These are phyloP conservation scores for Hypoxylon lenormandii DNA, from an alignment of 495 filamentous ascomycete species.

Conservation along the genomic window DNA sequence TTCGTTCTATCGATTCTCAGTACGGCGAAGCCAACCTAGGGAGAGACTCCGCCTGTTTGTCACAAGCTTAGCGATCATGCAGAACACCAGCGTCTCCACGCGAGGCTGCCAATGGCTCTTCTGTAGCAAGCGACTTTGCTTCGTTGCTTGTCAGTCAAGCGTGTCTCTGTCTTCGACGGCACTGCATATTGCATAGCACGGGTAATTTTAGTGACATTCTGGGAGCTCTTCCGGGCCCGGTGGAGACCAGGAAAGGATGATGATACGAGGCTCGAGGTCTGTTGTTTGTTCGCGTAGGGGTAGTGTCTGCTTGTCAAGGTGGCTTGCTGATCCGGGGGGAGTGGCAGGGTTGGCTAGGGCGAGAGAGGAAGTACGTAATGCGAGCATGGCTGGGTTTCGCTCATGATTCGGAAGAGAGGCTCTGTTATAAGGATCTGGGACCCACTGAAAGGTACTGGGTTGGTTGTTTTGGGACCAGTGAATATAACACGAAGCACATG, in stretches of 20 bases:
- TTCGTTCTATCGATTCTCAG: not conserved
- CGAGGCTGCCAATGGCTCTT: conserved; percentile 26
- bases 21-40: not conserved
- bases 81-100: conserved; percentile 23
- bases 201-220: not conserved
- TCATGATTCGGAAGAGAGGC: no score
- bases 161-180: not conserved
- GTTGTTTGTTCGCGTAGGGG: no score
- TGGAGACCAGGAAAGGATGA: conserved; percentile 1
- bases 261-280: no score
- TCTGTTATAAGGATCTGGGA: no score
- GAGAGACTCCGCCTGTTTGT: conserved; percentile 4
- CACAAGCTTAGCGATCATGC: conserved; percentile 7
- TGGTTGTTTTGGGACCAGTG: no score
- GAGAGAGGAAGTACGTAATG: no score
- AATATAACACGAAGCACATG: no score
- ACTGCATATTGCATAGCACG: conserved; percentile 26
- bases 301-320: no score
- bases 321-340: no score
- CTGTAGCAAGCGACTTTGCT: conserved; percentile 15
- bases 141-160: conserved; percentile 32
- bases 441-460: no score
- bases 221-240: not conserved
- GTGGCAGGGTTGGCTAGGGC: no score
- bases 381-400: no score